phyloP scores from a whole-genome alignment of 768 basidiomycete species.

The Agaricus subrufescens region DNA sequence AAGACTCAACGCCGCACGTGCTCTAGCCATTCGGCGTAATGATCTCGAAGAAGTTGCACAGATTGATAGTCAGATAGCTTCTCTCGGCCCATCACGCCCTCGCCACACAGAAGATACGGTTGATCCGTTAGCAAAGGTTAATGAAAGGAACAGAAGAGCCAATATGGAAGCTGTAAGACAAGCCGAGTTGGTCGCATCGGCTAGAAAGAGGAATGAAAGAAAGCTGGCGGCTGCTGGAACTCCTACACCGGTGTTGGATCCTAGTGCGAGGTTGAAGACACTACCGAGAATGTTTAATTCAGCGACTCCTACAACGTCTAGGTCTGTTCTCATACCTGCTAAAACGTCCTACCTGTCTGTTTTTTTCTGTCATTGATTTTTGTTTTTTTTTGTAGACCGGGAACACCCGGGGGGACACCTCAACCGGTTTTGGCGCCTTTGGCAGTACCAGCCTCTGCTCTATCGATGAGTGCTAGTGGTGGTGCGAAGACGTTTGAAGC shows the following conservation, averaged over 20 bases:
- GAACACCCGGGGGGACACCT: constrained; percentile 31
- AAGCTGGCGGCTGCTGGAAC: constrained; percentile 41
- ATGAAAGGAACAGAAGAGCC: constrained; percentile 84
- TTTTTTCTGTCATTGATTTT: background rate
- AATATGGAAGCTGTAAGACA: constrained; percentile 77
- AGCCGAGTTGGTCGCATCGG: constrained; percentile 66
- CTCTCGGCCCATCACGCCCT: constrained; percentile 27
- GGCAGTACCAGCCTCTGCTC: constrained; percentile 11
- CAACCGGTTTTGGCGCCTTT: constrained; percentile 18
- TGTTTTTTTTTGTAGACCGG: constrained; percentile 28
- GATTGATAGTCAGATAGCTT: constrained; percentile 63
- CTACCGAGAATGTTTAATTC: constrained; percentile 53
- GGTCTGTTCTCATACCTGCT: constrained; percentile 37
- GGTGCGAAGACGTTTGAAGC: constrained; percentile 37
- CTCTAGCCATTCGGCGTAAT: constrained; percentile 69
- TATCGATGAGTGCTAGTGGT: constrained; percentile 17
- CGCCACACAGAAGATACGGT: constrained; percentile 19
- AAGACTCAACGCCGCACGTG: constrained; percentile 64
- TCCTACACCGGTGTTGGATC: constrained; percentile 36
- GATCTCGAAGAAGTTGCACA: constrained; percentile 59
- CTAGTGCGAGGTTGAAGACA: constrained; percentile 66
- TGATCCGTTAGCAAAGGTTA: constrained; percentile 72
- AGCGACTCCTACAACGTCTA: constrained; percentile 46
- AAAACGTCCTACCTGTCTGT: background rate
- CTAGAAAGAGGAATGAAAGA: constrained; percentile 67